Evolutionary conservation across 148 eudicot genomes (phyloP).

Genomic region (Camellia granthamiana): DNA sequence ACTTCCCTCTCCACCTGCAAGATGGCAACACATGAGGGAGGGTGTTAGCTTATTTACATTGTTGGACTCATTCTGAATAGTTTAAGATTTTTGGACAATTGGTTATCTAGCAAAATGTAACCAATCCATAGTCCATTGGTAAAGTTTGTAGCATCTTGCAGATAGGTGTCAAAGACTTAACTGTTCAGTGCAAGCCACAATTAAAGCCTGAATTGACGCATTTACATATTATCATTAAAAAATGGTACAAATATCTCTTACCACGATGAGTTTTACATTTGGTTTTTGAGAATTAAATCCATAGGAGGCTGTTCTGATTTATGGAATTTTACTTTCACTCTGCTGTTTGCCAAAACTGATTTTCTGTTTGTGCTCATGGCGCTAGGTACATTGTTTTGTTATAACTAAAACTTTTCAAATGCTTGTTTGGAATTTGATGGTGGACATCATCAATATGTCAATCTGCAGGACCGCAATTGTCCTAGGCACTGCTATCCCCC

Average conservation of each 20-base stretch:
- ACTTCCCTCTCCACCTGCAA: too few relatives aligned
- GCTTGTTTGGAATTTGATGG: not conserved
- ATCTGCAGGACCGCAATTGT: conserved; percentile 70
- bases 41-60: too few relatives aligned
- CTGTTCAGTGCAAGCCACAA: not conserved
- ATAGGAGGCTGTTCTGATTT: not conserved
- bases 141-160: too few relatives aligned
- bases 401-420: not conserved
- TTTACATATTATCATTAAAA: not conserved
- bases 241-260: not conserved
- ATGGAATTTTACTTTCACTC: not conserved
- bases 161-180: not conserved
- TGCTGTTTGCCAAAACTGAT: not conserved
- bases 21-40: too few relatives aligned
- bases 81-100: too few relatives aligned
- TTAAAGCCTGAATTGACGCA: not conserved
- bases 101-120: too few relatives aligned
- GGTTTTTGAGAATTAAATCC: not conserved
- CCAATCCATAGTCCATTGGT: too few relatives aligned
- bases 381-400: not conserved
- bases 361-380: not conserved
- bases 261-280: conserved; percentile 8
- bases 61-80: too few relatives aligned
- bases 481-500: conserved; percentile 81
- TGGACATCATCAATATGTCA: conserved; percentile 4